These are phyloP conservation scores for Blastocystis hominis DNA, from an alignment of 352 stramenopile species.

Conservation along the genomic window DNA sequence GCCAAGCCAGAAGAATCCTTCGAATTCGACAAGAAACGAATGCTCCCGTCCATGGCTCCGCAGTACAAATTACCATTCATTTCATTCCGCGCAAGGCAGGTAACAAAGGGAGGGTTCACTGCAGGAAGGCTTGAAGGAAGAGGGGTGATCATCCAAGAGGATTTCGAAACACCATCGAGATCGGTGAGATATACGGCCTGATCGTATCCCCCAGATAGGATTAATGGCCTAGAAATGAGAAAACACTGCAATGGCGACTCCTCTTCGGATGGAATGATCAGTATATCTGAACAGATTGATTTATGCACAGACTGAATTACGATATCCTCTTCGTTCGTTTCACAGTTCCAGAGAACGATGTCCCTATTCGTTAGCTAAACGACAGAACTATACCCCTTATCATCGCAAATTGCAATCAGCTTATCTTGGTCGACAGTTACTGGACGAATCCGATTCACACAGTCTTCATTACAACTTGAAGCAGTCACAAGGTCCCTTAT, in stretches of 20 bases:
- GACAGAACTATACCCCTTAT: neutral
- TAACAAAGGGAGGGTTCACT: conserved; percentile 29
- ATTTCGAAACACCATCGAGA: neutral
- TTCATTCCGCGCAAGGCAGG: neutral
- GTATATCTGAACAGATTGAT: neutral
- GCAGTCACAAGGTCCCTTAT: neutral
- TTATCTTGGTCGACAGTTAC: neutral
- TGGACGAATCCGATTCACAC: conserved; percentile 1
- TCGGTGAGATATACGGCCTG: neutral
- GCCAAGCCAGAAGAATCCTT: neutral
- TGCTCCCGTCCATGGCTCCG: neutral
- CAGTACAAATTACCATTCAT: neutral
- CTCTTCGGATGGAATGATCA: neutral
- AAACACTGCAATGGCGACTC: neutral
- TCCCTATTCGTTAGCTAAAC: neutral
- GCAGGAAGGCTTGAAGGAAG: neutral
- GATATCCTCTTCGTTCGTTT: neutral
- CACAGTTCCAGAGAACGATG: neutral
- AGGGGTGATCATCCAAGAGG: neutral
- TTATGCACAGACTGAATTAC: neutral
- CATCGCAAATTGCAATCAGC: neutral
- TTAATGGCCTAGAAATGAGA: neutral
- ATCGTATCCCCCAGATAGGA: conserved; percentile 5
- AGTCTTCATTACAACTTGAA: neutral
- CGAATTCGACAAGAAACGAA: neutral